Base-by-base conservation (phyloP, 2,329 filamentous ascomycete genomes). In the Trichophyton schoenleinii region DNA sequence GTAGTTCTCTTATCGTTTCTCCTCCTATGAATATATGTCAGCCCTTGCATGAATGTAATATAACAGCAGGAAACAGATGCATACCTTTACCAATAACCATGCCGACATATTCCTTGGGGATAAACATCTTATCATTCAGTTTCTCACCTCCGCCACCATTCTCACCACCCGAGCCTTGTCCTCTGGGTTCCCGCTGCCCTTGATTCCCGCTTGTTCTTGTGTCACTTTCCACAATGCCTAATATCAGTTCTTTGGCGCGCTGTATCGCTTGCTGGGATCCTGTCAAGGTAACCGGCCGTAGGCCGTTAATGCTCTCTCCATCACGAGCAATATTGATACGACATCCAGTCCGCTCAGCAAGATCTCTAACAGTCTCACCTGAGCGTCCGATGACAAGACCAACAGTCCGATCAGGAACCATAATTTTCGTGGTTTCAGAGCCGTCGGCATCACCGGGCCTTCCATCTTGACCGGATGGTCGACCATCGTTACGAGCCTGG, bases 271-370 rank as follows among this genome's bases (percentile, higher is more conserved):
- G 82, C 48, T 83, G 83, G 48, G 86, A 85, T 63, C 91, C 91
- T 67, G 95, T 95, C 57, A 96, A 80, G 71, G 96, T 96, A 65
- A 96, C 90, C 31, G 91, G 91, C 58, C 91, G 85, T 64, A 95
- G 79, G 52, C 91, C 91, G 70, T 95, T 95, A 66, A 95, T 83
- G 70, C 89, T 95, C 80, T 95, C 95, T 67, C 89, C 89, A 76
- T 96, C 91, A 68, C 88, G 88, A 46, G 95, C 89, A 69, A 96
- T 96, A 73, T 96, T 96, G 72, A 96, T 90, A 73, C 96, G 91
- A 72, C 91, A 96, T n/a, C 88, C 89, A 68, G 88, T 94, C 64
- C 89, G 83, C 73, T 96, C 91, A 75, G 96, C 91, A 25, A 96
- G 80, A 71, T 96, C 91, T 70, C 90, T 86, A 69, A 96, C 96